A percentile compares a stretch with the other conserved stretches of the same genome.
These are phyloP conservation scores for Novakomyces olei DNA, from an alignment of 805 yeast species.

Conservation along the genomic window DNA sequence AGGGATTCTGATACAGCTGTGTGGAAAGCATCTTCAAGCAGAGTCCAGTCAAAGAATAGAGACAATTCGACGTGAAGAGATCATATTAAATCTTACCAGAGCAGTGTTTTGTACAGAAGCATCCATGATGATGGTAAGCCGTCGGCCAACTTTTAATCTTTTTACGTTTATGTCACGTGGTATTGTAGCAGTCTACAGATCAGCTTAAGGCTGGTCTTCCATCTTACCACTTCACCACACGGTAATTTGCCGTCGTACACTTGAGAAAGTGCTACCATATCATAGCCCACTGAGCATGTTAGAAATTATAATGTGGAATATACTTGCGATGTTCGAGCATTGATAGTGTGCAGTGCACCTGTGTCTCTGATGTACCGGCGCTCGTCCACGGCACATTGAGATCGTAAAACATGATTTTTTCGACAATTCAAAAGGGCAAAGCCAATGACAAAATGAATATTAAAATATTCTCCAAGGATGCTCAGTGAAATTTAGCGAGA, in stretches of 20 bases:
- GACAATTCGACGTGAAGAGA: not conserved
- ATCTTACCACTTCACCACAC: not conserved
- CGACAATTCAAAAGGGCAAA: not conserved
- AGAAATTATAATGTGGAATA: not conserved
- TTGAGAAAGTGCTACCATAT: constrained; percentile 56
- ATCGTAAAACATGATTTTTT: constrained; percentile 15
- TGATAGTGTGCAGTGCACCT: not conserved
- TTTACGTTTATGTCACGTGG: constrained; percentile 17
- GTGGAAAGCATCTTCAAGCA: no score
- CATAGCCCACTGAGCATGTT: constrained; percentile 28
- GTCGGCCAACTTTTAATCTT: constrained; percentile 31
- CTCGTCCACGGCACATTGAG: constrained; percentile 19
- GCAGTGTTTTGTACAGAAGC: constrained; percentile 61
- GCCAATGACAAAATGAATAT: not conserved
- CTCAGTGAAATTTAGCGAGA: constrained; percentile 61
- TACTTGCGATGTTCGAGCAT: constrained; percentile 12
- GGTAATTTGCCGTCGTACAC: constrained; percentile 13
- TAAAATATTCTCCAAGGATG: constrained; percentile 43
- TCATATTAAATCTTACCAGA: constrained; percentile 17
- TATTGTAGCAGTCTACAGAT: constrained; percentile 18
- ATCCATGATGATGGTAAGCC: constrained; percentile 55
- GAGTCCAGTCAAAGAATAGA: no score
- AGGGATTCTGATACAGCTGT: no score
- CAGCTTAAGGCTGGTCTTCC: not conserved
- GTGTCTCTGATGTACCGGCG: not conserved